phyloP scores from a whole-genome alignment of 306 rosid species.

The Cucurbita pepo region DNA sequence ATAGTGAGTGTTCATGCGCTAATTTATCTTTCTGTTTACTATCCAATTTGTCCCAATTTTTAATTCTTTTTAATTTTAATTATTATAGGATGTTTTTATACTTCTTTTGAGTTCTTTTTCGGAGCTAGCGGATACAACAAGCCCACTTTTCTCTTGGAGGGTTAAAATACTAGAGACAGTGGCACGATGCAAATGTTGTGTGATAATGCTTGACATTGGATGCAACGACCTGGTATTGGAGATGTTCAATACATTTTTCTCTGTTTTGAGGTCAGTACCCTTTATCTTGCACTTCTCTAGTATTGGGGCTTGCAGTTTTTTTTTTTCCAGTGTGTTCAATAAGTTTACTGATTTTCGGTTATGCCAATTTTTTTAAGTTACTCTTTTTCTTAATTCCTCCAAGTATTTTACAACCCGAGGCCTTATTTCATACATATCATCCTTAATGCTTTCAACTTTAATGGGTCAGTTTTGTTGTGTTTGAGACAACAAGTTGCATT shows the following conservation, averaged over 20 bases:
- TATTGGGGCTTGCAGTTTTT: background rate
- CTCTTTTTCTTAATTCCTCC: background rate
- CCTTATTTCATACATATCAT: background rate
- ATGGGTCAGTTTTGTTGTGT: background rate
- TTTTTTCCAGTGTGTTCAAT: background rate
- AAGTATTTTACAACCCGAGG: background rate
- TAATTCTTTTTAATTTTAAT: background rate
- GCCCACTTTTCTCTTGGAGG: conserved; percentile 55
- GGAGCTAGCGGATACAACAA: conserved; percentile 55
- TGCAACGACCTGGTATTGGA: conserved; percentile 51
- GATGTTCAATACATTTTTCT: conserved; percentile 63
- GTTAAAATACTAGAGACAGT: conserved; percentile 70
- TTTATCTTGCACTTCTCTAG: conserved; percentile 1
- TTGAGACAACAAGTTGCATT: background rate
- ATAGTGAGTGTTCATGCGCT: background rate
- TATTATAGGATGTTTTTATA: conserved; percentile 50
- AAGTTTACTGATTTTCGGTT: background rate
- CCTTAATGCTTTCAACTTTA: background rate
- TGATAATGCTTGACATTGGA: conserved; percentile 73
- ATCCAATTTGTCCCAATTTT: background rate
- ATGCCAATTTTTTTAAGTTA: background rate
- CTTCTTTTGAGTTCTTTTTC: conserved; percentile 49
- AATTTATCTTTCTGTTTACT: background rate
- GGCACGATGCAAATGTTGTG: conserved; percentile 57
- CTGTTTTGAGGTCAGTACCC: conserved; percentile 53